Conservation (phyloP, 2,329 filamentous ascomycete genomes). For the Lecanoromycetidae sp. region DNA sequence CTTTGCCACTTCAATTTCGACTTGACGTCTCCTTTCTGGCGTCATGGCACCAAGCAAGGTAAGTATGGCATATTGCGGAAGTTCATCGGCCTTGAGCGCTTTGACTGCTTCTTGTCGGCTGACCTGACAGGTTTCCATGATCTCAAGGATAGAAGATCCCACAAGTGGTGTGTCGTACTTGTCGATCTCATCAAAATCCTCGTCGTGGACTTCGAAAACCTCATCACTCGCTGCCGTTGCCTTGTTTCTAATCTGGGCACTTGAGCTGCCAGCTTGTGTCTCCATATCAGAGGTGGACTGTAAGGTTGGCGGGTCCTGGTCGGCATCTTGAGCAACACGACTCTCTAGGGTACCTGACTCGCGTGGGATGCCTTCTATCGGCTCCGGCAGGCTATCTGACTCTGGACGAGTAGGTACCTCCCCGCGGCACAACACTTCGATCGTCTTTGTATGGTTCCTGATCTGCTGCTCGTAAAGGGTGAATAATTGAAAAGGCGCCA, state of each 20-base stretch:
- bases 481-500: neutral
- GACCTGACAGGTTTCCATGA: neutral
- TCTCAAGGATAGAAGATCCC: neutral
- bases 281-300: neutral
- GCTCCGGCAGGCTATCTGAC: too few species aligned
- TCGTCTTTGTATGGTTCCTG: neutral
- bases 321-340: too few species aligned
- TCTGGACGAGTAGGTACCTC: too few species aligned
- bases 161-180: too few species aligned
- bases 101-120: neutral
- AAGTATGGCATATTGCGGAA: neutral
- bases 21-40: neutral
- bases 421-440: neutral
- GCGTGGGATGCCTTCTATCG: too few species aligned
- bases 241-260: neutral
- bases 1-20: neutral
- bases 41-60: neutral
- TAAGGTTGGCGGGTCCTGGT: too few species aligned
- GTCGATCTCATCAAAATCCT: neutral
- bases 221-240: neutral
- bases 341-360: too few species aligned
- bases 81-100: neutral
- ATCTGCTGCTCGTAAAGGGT: neutral
- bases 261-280: neutral
- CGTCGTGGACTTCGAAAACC: neutral